Evolutionary conservation across 257 asterid species (phyloP).

Genomic region (Hygrophila difformis): DNA sequence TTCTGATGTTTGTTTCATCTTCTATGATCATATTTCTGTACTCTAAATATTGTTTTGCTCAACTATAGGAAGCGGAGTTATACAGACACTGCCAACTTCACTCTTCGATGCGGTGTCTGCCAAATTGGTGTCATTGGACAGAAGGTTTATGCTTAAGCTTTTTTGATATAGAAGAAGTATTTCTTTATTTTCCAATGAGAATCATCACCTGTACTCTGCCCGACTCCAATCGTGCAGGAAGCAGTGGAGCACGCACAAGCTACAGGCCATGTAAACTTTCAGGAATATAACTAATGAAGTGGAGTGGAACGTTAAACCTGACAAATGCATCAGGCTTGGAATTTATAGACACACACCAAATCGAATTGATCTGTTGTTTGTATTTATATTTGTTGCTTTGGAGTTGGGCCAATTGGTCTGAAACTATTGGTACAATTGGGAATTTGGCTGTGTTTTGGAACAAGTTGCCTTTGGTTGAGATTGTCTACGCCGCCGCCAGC

Average conservation of each 20-base stretch:
- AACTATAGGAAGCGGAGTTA: conserved; percentile 72
- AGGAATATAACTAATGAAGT: conserved; percentile 63
- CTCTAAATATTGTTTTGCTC: not conserved
- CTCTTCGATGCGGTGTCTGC: conserved; percentile 91
- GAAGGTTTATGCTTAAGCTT: no score
- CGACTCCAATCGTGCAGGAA: conserved; percentile 43
- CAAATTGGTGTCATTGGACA: conserved; percentile 88
- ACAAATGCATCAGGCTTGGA: no score
- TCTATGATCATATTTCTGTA: not conserved
- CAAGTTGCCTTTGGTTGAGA: no score
- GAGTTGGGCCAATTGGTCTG: no score
- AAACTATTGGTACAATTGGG: no score
- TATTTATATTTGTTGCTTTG: no score
- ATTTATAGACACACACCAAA: no score
- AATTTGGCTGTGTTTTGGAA: no score
- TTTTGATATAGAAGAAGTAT: no score
- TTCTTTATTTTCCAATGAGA: not conserved
- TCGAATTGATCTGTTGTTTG: no score
- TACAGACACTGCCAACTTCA: conserved; percentile 84
- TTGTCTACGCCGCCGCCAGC: no score
- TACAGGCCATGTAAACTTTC: conserved; percentile 94
- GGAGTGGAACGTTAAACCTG: no score
- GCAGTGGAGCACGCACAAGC: conserved; percentile 89
- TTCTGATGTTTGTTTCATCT: not conserved
- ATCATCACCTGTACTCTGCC: not conserved